Evolutionary conservation across 139 green algal species (phyloP), one percentile per base, ranked within the genome.

Genomic region (Chlorella sp.): DNA sequence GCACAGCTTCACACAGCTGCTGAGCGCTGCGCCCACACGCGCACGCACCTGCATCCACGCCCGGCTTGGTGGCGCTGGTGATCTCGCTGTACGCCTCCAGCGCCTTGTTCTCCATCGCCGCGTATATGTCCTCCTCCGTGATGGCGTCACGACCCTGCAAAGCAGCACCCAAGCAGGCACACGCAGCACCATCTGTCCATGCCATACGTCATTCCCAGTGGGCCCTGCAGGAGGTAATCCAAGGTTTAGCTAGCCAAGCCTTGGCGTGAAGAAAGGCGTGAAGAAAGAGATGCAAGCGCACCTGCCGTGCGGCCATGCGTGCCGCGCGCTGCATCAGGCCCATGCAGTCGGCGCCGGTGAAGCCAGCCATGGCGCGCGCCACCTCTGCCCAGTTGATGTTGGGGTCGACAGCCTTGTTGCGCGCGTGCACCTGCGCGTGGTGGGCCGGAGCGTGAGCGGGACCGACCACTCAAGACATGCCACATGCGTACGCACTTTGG

Each of bases 331-430:
- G 94, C 89, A 97, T 96, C 26, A 97, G 78, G 36, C 91, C 92
- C 93, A 97, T 97, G 36, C 95, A 87, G 77, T 96, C 86, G 0
- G 92, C 92, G 27, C 93, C 94, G 10, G 93, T 96, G 82, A 91
- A 97, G 35, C 93, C 94, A 0, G 91, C 91, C 50, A 91, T 96
- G 32, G 91, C 87, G 5, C 90, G 82, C 4, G 93, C 83, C 51
- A 97, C 76, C 72, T 87, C 84, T 49, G 85, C 70, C 82, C 87
- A 94, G 81, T 96, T 91, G 55, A 97, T 80, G 63, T 85, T 78
- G 6, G 85, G 80, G 51, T 87, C 85, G 2, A 96, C 68, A 23
- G 82, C 69, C 86, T 95, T 96, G 76, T 89, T 88, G 33, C 90
- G 83, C 5, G 88, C 82, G 74, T 98, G 94, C 60, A 98, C 91